Conservation (phyloP, 176 grass and related monocot genomes). For the Juncus inflexus region DNA sequence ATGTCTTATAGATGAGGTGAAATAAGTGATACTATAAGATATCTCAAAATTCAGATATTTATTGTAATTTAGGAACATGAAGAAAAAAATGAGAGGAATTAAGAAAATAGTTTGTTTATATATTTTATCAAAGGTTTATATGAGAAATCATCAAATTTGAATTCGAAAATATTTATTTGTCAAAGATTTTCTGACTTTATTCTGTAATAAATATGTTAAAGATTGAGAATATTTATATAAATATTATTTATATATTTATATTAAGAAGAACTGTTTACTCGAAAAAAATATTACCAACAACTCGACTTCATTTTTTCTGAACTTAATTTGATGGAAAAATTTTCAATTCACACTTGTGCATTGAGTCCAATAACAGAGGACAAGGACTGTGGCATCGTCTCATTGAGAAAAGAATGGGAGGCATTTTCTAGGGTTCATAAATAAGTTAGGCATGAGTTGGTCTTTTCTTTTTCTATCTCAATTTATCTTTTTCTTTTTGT, state of each 20-base stretch:
- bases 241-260: too few relatives aligned
- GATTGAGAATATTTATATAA: too few relatives aligned
- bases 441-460: constrained; percentile 31
- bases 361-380: not conserved
- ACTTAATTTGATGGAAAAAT: too few relatives aligned
- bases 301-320: too few relatives aligned
- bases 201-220: too few relatives aligned
- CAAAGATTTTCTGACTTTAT: too few relatives aligned
- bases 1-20: too few relatives aligned
- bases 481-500: not conserved
- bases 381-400: not conserved
- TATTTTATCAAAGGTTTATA: not conserved
- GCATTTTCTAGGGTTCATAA: constrained; percentile 37
- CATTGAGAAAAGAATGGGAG: constrained; percentile 29
- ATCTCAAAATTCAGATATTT: too few relatives aligned
- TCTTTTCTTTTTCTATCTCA: constrained; percentile 18
- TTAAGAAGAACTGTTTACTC: too few relatives aligned
- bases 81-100: not conserved
- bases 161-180: not conserved
- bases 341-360: too few relatives aligned
- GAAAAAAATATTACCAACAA: too few relatives aligned
- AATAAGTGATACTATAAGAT: too few relatives aligned
- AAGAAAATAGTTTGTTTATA: not conserved
- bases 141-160: not conserved
- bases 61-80: not conserved